phyloP scores from a whole-genome alignment of 441 rosid genomes.

The Gossypium schwendimanii region DNA sequence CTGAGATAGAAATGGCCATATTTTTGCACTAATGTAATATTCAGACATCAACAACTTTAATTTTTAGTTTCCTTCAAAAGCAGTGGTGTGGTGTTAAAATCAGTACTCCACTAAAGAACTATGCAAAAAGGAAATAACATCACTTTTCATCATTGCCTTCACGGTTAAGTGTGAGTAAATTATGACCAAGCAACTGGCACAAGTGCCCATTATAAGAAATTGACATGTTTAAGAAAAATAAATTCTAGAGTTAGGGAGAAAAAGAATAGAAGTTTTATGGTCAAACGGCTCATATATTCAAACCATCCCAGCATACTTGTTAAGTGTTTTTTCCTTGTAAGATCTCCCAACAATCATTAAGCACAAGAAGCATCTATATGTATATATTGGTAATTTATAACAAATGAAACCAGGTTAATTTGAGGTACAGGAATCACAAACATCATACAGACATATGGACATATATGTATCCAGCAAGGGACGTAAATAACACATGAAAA shows the following conservation, averaged over 20 bases:
- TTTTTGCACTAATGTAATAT: not conserved
- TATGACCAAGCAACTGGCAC: not conserved
- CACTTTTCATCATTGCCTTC: not conserved
- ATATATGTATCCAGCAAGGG: not conserved
- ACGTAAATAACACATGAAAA: not conserved
- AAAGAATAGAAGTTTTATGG: no score
- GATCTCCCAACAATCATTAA: not conserved
- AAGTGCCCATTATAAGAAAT: not conserved
- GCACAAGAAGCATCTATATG: not conserved
- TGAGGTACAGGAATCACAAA: not conserved
- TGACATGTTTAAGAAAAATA: not conserved
- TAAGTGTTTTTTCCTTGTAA: not conserved
- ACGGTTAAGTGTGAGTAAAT: not conserved
- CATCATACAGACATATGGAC: not conserved
- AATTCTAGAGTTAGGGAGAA: not conserved
- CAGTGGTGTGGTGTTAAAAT: not conserved
- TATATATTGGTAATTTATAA: not conserved
- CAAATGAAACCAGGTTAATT: not conserved
- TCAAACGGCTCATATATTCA: no score
- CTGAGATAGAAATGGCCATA: conserved; percentile 11
- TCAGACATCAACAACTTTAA: not conserved
- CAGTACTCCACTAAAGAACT: not conserved
- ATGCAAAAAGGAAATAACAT: not conserved
- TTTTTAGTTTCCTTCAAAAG: not conserved
- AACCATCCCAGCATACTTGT: no score